Conservation (phyloP, 1,284 basidiomycete genomes). For the Mrakiaceae sp. region DNA sequence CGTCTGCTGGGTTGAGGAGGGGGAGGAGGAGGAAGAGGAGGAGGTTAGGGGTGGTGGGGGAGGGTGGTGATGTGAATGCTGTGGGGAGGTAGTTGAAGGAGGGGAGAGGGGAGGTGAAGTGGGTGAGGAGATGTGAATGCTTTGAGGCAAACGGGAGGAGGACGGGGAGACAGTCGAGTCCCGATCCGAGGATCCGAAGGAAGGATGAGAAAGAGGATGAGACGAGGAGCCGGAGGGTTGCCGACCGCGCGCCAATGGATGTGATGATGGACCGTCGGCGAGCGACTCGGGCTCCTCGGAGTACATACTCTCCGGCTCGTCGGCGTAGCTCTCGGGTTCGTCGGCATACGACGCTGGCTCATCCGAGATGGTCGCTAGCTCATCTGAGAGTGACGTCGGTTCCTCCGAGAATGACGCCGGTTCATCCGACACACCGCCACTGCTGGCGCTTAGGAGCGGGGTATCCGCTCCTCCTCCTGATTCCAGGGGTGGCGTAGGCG, state of each 20-base stretch:
- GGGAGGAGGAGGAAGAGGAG: not conserved
- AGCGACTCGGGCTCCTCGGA: not conserved
- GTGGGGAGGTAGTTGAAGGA: too few species aligned
- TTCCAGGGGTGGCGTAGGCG: too few species aligned
- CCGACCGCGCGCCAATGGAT: not conserved
- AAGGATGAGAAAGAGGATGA: not conserved
- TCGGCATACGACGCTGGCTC: constrained; percentile 2
- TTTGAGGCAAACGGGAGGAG: not conserved
- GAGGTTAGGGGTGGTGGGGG: not conserved
- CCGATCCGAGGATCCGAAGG: not conserved
- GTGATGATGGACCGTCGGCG: not conserved
- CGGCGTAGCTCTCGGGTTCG: not conserved
- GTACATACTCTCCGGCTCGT: not conserved
- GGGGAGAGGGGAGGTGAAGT: not conserved
- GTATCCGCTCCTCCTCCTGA: too few species aligned
- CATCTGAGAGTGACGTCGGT: not conserved
- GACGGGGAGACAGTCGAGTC: not conserved
- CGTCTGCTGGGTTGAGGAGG: not conserved
- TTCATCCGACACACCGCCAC: not conserved
- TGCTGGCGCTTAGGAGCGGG: not conserved
- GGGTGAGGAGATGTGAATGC: not conserved
- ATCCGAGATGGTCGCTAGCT: not conserved
- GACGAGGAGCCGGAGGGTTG: not conserved
- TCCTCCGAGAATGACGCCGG: not conserved
- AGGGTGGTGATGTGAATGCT: too few species aligned